Evolutionary conservation across 2,329 filamentous ascomycete species (phyloP).

Genomic region (Tricladium varicosporioides): DNA sequence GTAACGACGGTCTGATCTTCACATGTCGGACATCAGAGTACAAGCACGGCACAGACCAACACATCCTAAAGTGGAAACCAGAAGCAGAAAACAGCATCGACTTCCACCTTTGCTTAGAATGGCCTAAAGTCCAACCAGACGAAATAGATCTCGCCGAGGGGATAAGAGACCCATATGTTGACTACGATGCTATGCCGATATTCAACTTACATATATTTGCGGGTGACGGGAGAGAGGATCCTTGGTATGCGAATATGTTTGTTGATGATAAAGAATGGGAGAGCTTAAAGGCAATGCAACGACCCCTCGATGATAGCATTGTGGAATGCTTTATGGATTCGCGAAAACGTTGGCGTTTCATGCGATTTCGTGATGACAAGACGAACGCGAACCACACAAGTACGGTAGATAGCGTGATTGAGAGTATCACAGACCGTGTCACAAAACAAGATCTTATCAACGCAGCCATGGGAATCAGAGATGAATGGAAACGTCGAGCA

Average conservation of each 20-base stretch:
- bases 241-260: slow-evolving; percentile 62
- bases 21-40: slow-evolving; percentile 90
- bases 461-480: slow-evolving; percentile 68
- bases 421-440: slow-evolving; percentile 85
- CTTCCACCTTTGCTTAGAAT: slow-evolving; percentile 76
- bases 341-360: slow-evolving; percentile 75
- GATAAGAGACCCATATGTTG: slow-evolving; percentile 59
- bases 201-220: slow-evolving; percentile 70
- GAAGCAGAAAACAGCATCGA: slow-evolving; percentile 94
- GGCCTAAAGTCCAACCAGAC: slow-evolving; percentile 69
- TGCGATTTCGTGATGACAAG: slow-evolving; percentile 92
- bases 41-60: slow-evolving; percentile 82
- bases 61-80: slow-evolving; percentile 98
- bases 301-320: slow-evolving; percentile 81
- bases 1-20: slow-evolving; percentile 96
- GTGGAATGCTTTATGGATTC: slow-evolving; percentile 87
- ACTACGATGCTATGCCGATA: slow-evolving; percentile 79
- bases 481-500: slow-evolving; percentile 66
- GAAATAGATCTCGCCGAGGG: slow-evolving; percentile 66
- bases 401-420: slow-evolving; percentile 81
- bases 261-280: slow-evolving; percentile 82
- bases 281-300: slow-evolving; percentile 66
- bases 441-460: slow-evolving; percentile 76
- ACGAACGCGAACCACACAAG: slow-evolving; percentile 82
- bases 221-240: slow-evolving; percentile 51